Evolutionary conservation across 1,284 basidiomycete genomes (phyloP).

Genomic region (Cystobasidiaceae sp.): DNA sequence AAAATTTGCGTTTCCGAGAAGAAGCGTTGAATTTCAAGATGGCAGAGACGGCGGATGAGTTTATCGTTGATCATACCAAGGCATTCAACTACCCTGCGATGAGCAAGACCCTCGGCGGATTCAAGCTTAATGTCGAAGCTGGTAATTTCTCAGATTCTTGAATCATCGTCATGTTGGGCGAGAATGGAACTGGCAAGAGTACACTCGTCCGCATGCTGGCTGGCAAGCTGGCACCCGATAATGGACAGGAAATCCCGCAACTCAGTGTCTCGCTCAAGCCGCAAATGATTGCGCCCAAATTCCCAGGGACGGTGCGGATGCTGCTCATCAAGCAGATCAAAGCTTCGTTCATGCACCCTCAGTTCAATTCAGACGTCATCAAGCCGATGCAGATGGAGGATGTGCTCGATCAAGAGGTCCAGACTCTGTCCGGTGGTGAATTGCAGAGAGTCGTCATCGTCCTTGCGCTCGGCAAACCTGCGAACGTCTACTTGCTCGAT

Average conservation of each 20-base stretch:
- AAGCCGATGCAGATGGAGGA: slow-evolving; percentile 89
- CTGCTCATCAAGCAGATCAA: slow-evolving; percentile 89
- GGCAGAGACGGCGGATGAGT: slow-evolving; percentile 85
- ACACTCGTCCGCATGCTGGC: slow-evolving; percentile 90
- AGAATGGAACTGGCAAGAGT: slow-evolving; percentile 97
- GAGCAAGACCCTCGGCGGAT: slow-evolving; percentile 87
- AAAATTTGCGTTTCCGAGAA: slow-evolving; percentile 92
- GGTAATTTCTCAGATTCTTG: slow-evolving; percentile 92
- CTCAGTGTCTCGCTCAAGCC: slow-evolving; percentile 87
- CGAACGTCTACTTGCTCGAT: slow-evolving; percentile 80
- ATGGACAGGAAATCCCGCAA: slow-evolving; percentile 69
- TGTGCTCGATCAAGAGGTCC: slow-evolving; percentile 92
- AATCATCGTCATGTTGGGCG: slow-evolving; percentile 94
- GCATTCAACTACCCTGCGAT: slow-evolving; percentile 85
- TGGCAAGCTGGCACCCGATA: slow-evolving; percentile 76
- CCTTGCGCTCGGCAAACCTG: slow-evolving; percentile 66
- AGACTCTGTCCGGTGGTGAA: slow-evolving; percentile 93
- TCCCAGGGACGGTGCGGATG: slow-evolving; percentile 88
- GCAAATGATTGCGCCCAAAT: slow-evolving; percentile 91
- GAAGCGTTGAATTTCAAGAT: slow-evolving; percentile 94
- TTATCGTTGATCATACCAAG: slow-evolving; percentile 72
- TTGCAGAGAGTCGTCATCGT: slow-evolving; percentile 92
- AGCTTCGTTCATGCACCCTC: slow-evolving; percentile 84
- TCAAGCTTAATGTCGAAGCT: slow-evolving; percentile 83
- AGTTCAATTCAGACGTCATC: slow-evolving; percentile 92